A percentile compares a stretch with the other conserved stretches of the same genome.
phyloP scores from a whole-genome alignment of 169 alveolate genomes.

The Cryptosporidium parvum region DNA sequence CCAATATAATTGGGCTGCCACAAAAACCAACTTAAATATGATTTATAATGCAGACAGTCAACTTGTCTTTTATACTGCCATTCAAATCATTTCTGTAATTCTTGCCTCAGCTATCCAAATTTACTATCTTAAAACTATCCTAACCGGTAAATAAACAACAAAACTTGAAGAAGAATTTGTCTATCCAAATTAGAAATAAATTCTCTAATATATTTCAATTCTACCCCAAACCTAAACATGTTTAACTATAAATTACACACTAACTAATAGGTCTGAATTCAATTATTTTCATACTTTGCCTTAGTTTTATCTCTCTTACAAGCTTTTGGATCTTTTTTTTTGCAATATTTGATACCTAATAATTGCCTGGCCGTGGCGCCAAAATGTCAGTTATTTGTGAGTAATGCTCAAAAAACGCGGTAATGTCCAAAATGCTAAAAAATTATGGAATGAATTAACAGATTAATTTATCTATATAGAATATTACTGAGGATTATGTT shows the following conservation, averaged over 20 bases:
- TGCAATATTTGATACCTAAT: not conserved
- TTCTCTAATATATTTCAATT: not conserved
- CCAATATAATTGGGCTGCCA: constrained; percentile 61
- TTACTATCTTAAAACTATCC: constrained; percentile 9
- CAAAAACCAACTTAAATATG: constrained; percentile 29
- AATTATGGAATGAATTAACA: not conserved
- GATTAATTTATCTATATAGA: too few relatives aligned
- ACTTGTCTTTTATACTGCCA: constrained; percentile 32
- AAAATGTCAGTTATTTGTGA: not conserved
- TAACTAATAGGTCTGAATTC: too few relatives aligned
- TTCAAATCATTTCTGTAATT: constrained; percentile 34
- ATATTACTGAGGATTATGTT: not conserved
- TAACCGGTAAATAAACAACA: not conserved
- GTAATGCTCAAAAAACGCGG: not conserved
- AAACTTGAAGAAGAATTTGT: too few relatives aligned
- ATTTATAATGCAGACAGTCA: constrained; percentile 34
- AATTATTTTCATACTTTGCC: too few relatives aligned
- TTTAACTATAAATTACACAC: too few relatives aligned
- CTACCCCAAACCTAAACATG: too few relatives aligned
- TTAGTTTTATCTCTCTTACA: not conserved
- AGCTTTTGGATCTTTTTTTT: not conserved
- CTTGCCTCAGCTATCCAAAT: constrained; percentile 29
- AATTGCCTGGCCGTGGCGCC: not conserved
- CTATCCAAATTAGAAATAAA: not conserved
- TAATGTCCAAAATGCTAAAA: not conserved